A percentile compares a stretch with the other conserved stretches of the same genome.
Conservation (phyloP, 2,329 filamentous ascomycete species). For the Grosmannia clavigera region DNA sequence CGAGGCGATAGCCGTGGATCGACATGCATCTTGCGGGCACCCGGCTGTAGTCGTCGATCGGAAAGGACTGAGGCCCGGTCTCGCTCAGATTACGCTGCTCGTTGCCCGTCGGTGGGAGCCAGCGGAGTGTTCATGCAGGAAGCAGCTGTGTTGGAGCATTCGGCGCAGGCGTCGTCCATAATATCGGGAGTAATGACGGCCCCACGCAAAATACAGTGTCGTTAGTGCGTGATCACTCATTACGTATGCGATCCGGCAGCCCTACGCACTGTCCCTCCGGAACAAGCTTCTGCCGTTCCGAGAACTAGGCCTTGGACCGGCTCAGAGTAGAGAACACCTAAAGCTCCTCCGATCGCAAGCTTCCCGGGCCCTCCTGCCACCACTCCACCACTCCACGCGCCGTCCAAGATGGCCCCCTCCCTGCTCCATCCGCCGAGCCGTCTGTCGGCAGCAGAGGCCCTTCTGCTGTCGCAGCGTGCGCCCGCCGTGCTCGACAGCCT, state of each 20-base stretch:
- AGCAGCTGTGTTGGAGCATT: background rate
- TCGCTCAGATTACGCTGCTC: background rate
- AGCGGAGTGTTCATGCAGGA: background rate
- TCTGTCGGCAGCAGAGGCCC: conserved; percentile 41
- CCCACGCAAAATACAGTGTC: conserved; percentile 2
- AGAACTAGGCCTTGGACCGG: no score
- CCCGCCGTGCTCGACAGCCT: conserved; percentile 42
- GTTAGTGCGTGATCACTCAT: background rate
- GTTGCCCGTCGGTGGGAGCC: background rate
- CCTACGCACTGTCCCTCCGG: conserved; percentile 1
- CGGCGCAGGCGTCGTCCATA: background rate
- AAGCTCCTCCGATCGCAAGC: background rate
- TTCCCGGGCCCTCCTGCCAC: background rate
- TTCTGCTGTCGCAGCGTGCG: conserved; percentile 49
- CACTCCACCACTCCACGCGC: background rate
- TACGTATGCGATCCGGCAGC: background rate
- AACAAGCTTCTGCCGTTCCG: conserved; percentile 1
- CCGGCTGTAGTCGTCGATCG: background rate
- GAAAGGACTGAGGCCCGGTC: background rate
- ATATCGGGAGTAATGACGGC: background rate
- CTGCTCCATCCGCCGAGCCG: conserved; percentile 45
- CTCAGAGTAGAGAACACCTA: no score
- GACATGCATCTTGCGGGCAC: conserved; percentile 1
- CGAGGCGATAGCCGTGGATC: background rate
- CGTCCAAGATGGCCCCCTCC: conserved; percentile 32